A percentile compares a stretch with the other conserved stretches of the same genome.
phyloP scores from a whole-genome alignment of 2,329 filamentous ascomycete genomes.

The Fusarium napiforme region DNA sequence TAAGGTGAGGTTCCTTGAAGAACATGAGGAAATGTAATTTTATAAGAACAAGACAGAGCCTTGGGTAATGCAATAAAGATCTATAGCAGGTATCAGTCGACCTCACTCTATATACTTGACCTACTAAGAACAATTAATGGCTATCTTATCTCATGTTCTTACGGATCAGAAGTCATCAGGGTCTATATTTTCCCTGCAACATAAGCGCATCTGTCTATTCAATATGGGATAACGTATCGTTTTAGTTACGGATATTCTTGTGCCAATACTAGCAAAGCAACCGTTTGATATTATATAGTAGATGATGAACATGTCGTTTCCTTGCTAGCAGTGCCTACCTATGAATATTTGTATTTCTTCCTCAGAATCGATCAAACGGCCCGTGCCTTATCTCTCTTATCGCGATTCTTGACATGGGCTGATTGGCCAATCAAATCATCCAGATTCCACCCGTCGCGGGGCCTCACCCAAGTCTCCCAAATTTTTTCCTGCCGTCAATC shows the following conservation, averaged over 20 bases:
- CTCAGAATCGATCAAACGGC: not conserved
- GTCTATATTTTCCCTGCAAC: not conserved
- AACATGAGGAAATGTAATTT: not conserved
- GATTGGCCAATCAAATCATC: constrained; percentile 36
- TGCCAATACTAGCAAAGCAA: not conserved
- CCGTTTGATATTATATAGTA: not conserved
- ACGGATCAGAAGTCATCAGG: not conserved
- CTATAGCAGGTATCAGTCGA: not conserved
- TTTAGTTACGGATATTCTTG: not conserved
- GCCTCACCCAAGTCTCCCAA: constrained; percentile 38
- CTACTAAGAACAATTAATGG: not conserved
- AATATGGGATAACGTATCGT: not conserved
- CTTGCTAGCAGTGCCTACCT: not conserved
- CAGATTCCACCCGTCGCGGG: constrained; percentile 29
- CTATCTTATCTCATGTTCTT: not conserved
- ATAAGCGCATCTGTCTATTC: not conserved
- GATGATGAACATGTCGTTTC: not conserved
- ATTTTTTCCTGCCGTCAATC: constrained; percentile 40
- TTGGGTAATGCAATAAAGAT: not conserved
- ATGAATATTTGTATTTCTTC: not conserved
- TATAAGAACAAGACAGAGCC: not conserved
- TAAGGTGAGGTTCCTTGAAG: not conserved
- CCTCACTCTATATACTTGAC: not conserved
- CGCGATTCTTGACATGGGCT: not conserved
- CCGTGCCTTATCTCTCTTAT: constrained; percentile 35